These are phyloP conservation scores for Coemansia sp. DNA, from an alignment of 192 early-diverging fungal genomes.

Conservation along the genomic window DNA sequence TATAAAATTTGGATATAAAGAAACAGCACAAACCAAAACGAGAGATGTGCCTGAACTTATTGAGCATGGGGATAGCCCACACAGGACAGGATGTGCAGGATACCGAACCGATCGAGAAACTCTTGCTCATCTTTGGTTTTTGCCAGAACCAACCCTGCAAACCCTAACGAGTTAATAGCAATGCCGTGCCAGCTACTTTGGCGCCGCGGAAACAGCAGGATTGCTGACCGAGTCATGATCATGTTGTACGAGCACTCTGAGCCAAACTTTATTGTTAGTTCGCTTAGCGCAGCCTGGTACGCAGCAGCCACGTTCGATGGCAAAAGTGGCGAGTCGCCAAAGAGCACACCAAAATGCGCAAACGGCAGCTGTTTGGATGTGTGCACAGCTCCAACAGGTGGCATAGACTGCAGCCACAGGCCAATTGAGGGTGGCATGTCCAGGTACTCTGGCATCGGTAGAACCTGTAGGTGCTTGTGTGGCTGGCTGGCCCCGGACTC, in stretches of 20 bases:
- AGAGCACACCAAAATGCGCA: constrained; percentile 36
- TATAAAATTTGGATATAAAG: neutral
- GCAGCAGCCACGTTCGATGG: constrained; percentile 9
- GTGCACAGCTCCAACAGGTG: constrained; percentile 9
- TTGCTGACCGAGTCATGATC: constrained; percentile 54
- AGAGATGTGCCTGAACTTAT: too few species aligned
- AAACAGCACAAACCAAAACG: neutral
- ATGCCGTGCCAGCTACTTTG: constrained; percentile 42
- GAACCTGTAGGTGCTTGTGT: constrained; percentile 68
- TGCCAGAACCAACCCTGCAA: constrained; percentile 62
- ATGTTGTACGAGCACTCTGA: constrained; percentile 59
- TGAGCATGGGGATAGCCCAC: constrained; percentile 19
- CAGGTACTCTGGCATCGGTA: constrained; percentile 54
- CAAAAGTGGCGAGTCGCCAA: constrained; percentile 7
- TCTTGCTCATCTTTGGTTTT: constrained; percentile 55
- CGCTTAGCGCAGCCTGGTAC: constrained; percentile 20
- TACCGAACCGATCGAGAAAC: constrained; percentile 41
- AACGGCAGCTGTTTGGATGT: constrained; percentile 34
- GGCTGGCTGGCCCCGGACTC: constrained; percentile 57
- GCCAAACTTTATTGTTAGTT: constrained; percentile 14
- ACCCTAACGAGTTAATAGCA: constrained; percentile 66
- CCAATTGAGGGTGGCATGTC: constrained; percentile 18
- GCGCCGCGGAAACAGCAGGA: constrained; percentile 60
- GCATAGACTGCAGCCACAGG: constrained; percentile 24
- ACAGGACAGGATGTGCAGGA: constrained; percentile 17